Percentiles rank a stretch among this genome's conserved stretches.
Conservation (phyloP, 306 rosid species). For the Delonix regia region DNA sequence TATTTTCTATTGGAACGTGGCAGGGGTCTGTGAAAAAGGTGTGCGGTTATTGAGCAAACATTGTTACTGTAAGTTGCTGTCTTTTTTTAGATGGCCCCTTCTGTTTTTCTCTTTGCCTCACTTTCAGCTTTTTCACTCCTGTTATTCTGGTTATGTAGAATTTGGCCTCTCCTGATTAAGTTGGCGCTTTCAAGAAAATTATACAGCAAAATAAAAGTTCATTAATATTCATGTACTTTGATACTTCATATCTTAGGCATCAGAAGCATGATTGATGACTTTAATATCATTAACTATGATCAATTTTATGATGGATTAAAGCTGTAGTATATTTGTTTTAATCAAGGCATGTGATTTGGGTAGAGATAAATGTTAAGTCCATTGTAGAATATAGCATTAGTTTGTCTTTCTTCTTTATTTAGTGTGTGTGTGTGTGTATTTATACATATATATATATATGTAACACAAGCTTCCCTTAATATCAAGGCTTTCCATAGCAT, state of each 20-base stretch:
- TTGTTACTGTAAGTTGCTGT: background rate
- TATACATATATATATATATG: no score
- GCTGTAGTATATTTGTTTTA: background rate
- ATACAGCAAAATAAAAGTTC: background rate
- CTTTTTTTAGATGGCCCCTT: background rate
- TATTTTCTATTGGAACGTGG: slow-evolving; percentile 18
- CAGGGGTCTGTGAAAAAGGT: slow-evolving; percentile 42
- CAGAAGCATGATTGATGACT: background rate
- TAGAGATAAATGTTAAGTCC: no score
- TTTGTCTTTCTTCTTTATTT: no score
- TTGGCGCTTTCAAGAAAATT: background rate
- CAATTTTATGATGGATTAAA: background rate
- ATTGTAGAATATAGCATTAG: no score
- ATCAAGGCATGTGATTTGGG: background rate
- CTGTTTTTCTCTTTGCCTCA: background rate
- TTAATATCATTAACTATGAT: background rate
- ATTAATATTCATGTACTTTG: background rate
- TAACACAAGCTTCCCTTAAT: no score
- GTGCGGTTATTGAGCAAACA: background rate
- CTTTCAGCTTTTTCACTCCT: background rate
- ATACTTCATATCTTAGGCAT: slow-evolving; percentile 6
- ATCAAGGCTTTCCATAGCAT: no score
- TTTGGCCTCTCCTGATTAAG: background rate
- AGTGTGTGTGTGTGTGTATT: no score
- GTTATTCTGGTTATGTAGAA: background rate